A percentile compares a stretch with the other conserved stretches of the same genome.
phyloP scores from a whole-genome alignment of 371 early-diverging fungal genomes.

The Mortierella sp. region DNA sequence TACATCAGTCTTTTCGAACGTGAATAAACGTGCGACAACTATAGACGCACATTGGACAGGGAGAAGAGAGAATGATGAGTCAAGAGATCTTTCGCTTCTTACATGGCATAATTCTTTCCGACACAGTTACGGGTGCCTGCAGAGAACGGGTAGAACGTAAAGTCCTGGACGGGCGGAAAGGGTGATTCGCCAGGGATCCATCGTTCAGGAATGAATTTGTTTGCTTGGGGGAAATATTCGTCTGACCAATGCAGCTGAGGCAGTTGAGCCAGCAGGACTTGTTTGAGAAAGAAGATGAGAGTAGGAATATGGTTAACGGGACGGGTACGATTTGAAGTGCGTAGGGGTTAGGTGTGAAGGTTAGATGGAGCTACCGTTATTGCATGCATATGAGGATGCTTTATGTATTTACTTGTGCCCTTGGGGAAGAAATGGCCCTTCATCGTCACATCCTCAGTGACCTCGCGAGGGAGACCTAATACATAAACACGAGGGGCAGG shows the following conservation, averaged over 20 bases:
- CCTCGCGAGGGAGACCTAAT: constrained; percentile 48
- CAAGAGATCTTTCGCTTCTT: neutral
- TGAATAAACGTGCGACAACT: neutral
- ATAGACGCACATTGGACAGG: too few species aligned
- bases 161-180: constrained; percentile 36
- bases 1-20: too few species aligned
- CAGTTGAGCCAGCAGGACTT: constrained; percentile 34
- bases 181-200: constrained; percentile 39
- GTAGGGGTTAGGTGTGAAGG: too few species aligned
- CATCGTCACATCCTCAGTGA: constrained; percentile 25
- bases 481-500: too few species aligned
- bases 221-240: constrained; percentile 32
- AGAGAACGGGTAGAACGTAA: constrained; percentile 49
- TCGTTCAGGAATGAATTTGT: constrained; percentile 32
- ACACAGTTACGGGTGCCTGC: constrained; percentile 57
- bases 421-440: constrained; percentile 26
- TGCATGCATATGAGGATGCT: too few species aligned
- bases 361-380: too few species aligned
- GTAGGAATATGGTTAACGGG: too few species aligned
- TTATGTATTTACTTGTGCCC: constrained; percentile 50
- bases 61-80: neutral
- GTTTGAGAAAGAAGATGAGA: too few species aligned
- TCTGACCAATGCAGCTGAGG: constrained; percentile 21
- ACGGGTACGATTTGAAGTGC: too few species aligned
- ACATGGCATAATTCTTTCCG: constrained; percentile 55